Conservation (phyloP, 495 filamentous ascomycete species). For the Penicillium ucsense region DNA sequence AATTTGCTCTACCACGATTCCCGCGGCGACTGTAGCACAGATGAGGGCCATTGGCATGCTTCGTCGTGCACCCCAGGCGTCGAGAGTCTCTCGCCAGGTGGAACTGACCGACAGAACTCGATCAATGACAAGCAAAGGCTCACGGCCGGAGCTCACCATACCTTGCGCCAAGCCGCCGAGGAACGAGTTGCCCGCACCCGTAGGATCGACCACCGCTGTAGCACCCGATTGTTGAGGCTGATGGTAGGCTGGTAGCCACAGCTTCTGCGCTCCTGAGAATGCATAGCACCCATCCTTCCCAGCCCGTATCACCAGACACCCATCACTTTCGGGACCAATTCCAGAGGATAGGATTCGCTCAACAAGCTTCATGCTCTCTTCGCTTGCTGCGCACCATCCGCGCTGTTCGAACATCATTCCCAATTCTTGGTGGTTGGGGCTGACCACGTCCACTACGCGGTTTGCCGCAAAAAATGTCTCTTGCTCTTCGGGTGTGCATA, state of each 20-base stretch:
- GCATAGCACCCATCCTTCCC: slow-evolving; percentile 52
- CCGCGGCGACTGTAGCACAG: slow-evolving; percentile 77
- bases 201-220: slow-evolving; percentile 72
- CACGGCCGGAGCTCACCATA: slow-evolving; percentile 46
- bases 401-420: slow-evolving; percentile 63
- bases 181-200: slow-evolving; percentile 92
- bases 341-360: slow-evolving; percentile 46
- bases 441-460: slow-evolving; percentile 71
- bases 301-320: slow-evolving; percentile 43
- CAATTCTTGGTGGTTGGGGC: slow-evolving; percentile 81
- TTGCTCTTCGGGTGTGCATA: slow-evolving; percentile 68
- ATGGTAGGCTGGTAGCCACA: slow-evolving; percentile 51
- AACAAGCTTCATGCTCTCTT: slow-evolving; percentile 42
- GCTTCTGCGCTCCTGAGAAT: slow-evolving; percentile 25
- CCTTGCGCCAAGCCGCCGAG: slow-evolving; percentile 75
- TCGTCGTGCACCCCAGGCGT: slow-evolving; percentile 22
- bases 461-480: slow-evolving; percentile 61
- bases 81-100: slow-evolving; percentile 21
- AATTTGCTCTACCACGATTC: slow-evolving; percentile 90
- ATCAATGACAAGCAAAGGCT: slow-evolving; percentile 25
- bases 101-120: slow-evolving; percentile 23
- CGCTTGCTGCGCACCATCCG: slow-evolving; percentile 39
- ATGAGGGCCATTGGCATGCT: slow-evolving; percentile 58
- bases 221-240: slow-evolving; percentile 21
- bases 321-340: slow-evolving; percentile 35